Evolutionary conservation across 805 yeast genomes (phyloP), one percentile per base, ranked within the genome.

Genomic region (Candida arabinofermentans): DNA sequence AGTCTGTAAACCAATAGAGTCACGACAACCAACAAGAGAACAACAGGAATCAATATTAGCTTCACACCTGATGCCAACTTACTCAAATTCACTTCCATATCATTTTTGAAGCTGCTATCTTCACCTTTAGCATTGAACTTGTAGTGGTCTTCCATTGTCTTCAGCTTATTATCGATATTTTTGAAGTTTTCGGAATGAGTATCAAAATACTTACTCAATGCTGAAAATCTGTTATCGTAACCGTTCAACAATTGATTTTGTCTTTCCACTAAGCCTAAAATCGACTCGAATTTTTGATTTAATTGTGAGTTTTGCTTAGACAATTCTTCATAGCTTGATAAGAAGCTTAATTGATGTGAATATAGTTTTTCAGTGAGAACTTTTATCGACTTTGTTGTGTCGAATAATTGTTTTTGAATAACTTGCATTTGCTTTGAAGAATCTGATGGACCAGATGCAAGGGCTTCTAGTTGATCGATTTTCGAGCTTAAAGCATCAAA

Each of bases 1-100:
- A 81, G 61, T 54, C 77, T 70, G 57, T 71, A 72, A 18, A 78
- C 70, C 46, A 75, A 65, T 27, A 71, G 58, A 16, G 73, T 66
- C 41, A 78, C 62, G 1, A 68, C 60, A 3, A 69, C 47, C 22
- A 74, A 49, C 5, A 71, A 61, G 8, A 67, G 40, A 8, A 71
- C 53, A 17, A 76, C 55, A 2, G 75, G 72, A 18, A 75, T 48
- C 41, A 61, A 44, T 22, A 57, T 40, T 9, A 55, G 34, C 40
- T 54, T 58, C 22, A 58, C 39, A 16, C 47, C 42, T 12, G 51
- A 42, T 12, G 47, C 42, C 22, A 54, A 24, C 22, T 41, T 41
- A 39, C 42, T 45, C 39, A 54, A 18, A 24, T 46, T 51, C 10
- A 40, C 40, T 42, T 53, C 56, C 34, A 51, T 45, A 9, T 48